phyloP scores from a whole-genome alignment of 2,329 filamentous ascomycete genomes.

The Botrytis aclada region DNA sequence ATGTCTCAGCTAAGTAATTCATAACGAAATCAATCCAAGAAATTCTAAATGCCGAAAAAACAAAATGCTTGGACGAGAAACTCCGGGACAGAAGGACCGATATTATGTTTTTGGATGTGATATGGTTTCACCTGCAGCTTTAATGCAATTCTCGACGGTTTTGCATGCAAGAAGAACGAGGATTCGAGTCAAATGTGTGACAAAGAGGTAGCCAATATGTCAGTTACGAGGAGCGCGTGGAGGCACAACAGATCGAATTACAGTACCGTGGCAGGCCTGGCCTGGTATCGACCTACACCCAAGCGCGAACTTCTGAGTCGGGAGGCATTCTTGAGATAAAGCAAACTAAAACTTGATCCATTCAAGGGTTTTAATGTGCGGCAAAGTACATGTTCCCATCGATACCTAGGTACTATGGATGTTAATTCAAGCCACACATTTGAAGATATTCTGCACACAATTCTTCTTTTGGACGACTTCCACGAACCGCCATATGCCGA shows the following conservation, averaged over 20 bases:
- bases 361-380: background rate
- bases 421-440: slow-evolving; percentile 11
- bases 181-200: slow-evolving; percentile 60
- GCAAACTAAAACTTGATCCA: background rate
- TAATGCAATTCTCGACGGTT: slow-evolving; percentile 3
- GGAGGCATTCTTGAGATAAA: background rate
- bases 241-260: slow-evolving; percentile 15
- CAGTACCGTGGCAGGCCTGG: slow-evolving; percentile 15
- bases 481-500: slow-evolving; percentile 7
- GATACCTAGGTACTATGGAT: background rate
- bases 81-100: slow-evolving; percentile 20
- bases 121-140: slow-evolving; percentile 15
- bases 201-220: slow-evolving; percentile 42
- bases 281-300: background rate
- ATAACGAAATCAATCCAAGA: slow-evolving; percentile 7
- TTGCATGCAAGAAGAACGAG: slow-evolving; percentile 47
- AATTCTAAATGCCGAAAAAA: slow-evolving; percentile 17
- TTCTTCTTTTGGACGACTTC: slow-evolving; percentile 5
- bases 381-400: slow-evolving; percentile 1
- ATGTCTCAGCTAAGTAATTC: slow-evolving; percentile 16
- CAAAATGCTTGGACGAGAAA: slow-evolving; percentile 5
- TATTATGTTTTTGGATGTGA: slow-evolving; percentile 11
- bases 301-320: background rate
- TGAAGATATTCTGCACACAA: slow-evolving; percentile 4
- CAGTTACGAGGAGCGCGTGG: slow-evolving; percentile 20